phyloP scores from a whole-genome alignment of 2,329 filamentous ascomycete genomes.

The Periconia sp. region DNA sequence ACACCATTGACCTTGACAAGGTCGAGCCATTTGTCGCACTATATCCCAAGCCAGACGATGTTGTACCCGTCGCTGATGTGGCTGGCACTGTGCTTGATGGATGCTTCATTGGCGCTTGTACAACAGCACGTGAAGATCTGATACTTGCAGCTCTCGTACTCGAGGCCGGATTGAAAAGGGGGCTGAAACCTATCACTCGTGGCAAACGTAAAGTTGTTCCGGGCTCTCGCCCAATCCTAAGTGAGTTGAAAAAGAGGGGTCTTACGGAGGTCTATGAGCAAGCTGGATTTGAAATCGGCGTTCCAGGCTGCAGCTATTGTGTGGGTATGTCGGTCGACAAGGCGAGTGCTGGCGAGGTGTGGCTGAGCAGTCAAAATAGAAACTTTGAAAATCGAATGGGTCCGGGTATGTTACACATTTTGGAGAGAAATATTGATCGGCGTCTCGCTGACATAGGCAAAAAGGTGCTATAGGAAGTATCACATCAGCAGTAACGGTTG shows the following conservation, averaged over 20 bases:
- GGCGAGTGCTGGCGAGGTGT: slow-evolving; percentile 50
- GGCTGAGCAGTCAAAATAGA: slow-evolving; percentile 55
- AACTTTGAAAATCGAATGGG: slow-evolving; percentile 57
- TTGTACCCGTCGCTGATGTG: slow-evolving; percentile 48
- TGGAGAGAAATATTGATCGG: no score
- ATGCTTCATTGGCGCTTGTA: slow-evolving; percentile 57
- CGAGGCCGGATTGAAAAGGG: slow-evolving; percentile 44
- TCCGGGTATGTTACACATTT: slow-evolving; percentile 40
- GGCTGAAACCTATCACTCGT: slow-evolving; percentile 31
- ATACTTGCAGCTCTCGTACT: slow-evolving; percentile 52
- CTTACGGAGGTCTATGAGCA: slow-evolving; percentile 48
- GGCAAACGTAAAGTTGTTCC: slow-evolving; percentile 52
- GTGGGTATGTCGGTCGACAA: slow-evolving; percentile 52
- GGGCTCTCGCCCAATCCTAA: slow-evolving; percentile 49
- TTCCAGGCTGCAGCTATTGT: slow-evolving; percentile 54
- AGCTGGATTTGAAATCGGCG: slow-evolving; percentile 51
- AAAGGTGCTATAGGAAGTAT: slow-evolving; percentile 54
- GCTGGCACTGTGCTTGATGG: slow-evolving; percentile 46
- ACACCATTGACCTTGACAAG: slow-evolving; percentile 47
- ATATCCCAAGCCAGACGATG: slow-evolving; percentile 53
- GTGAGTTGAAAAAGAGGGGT: slow-evolving; percentile 42
- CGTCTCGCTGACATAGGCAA: no score
- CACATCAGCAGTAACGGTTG: slow-evolving; percentile 54
- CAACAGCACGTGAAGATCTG: slow-evolving; percentile 54
- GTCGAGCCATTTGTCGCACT: slow-evolving; percentile 48